Evolutionary conservation across 495 filamentous ascomycete species (phyloP).

Genomic region (Sabuloglossum arenarium): DNA sequence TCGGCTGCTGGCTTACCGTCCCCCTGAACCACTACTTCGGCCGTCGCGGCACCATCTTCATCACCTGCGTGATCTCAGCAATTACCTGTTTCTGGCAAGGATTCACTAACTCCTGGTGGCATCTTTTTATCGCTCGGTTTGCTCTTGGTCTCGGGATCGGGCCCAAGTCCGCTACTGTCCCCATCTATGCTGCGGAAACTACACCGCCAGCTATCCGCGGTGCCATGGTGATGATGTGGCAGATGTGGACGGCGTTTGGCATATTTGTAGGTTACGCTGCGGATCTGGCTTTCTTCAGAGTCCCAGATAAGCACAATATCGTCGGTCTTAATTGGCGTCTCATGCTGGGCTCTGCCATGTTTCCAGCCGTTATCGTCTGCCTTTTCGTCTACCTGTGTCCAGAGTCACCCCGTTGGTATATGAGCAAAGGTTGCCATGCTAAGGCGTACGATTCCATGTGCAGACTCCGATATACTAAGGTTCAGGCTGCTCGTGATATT

Average conservation of each 20-base stretch:
- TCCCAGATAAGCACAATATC: conserved; percentile 30
- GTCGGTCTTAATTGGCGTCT: conserved; percentile 58
- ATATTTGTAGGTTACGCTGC: conserved; percentile 59
- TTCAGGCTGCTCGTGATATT: conserved; percentile 64
- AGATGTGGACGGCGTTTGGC: conserved; percentile 73
- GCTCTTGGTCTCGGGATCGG: conserved; percentile 59
- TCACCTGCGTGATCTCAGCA: conserved; percentile 45
- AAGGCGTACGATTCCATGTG: conserved; percentile 48
- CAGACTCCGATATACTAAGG: conserved; percentile 41
- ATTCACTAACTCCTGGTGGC: conserved; percentile 53
- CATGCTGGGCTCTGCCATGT: conserved; percentile 62
- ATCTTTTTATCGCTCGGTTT: conserved; percentile 54
- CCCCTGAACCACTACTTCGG: conserved; percentile 64
- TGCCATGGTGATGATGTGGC: conserved; percentile 65
- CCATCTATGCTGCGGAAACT: conserved; percentile 60
- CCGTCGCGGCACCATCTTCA: conserved; percentile 65
- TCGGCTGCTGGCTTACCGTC: conserved; percentile 68
- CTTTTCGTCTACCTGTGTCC: conserved; percentile 51
- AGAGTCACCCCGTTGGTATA: conserved; percentile 62
- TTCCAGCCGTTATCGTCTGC: conserved; percentile 53
- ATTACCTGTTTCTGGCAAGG: conserved; percentile 60
- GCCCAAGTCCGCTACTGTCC: conserved; percentile 60
- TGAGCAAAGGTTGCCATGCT: conserved; percentile 41
- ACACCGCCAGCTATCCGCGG: conserved; percentile 53
- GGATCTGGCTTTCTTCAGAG: conserved; percentile 50